Evolutionary conservation across 331 rosid species (phyloP), one percentile per base, ranked within the genome.

Genomic region (Telfairia occidentalis): DNA sequence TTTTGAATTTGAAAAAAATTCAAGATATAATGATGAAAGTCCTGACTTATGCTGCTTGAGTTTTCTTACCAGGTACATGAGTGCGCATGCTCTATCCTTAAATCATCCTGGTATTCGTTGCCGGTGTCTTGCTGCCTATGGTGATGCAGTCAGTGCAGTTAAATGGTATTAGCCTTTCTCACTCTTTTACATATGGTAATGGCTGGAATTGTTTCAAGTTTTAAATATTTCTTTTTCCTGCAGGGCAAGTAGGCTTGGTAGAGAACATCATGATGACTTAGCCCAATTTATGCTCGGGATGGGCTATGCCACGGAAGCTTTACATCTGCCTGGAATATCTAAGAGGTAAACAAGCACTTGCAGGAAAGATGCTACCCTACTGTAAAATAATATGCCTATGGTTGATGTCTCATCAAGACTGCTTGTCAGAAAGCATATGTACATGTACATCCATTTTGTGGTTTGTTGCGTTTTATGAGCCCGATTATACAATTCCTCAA

Each of bases 181-280:
- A 21, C 49, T 37, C 9, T 53, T 24, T 57, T 35, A 43, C 50
- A 40, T 66, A 10, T 59, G 19, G 34, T 29, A 59, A 67, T 73
- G 26, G 37, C 40, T 32, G 55, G 37, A 46, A 63, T 77, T 34
- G 49, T 71, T 74, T 65, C 61, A 75, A 49, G 49, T 76, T 30
- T 42, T 50, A 69, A 76, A 75, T 63, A 75, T 43, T 81, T 67
- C 77, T 61, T 79, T 59, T 73, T 75, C 70, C 65, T 80, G 80
- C 93, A 95, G 98, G 98, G 98, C 97, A 82, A 91, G 89, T 84
- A 90, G 96, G 82, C 96, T 95, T 57, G 97, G 95, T 37, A 90
- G 97, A 86, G 98, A 95, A 83, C 98, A 95, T 79, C 97, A 91
- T 55, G 98, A 95, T 81, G 98, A 95, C 82, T 84, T 95, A 67